Evolutionary conservation across 352 stramenopile species (phyloP).

Genomic region (Phytophthora pluvialis): DNA sequence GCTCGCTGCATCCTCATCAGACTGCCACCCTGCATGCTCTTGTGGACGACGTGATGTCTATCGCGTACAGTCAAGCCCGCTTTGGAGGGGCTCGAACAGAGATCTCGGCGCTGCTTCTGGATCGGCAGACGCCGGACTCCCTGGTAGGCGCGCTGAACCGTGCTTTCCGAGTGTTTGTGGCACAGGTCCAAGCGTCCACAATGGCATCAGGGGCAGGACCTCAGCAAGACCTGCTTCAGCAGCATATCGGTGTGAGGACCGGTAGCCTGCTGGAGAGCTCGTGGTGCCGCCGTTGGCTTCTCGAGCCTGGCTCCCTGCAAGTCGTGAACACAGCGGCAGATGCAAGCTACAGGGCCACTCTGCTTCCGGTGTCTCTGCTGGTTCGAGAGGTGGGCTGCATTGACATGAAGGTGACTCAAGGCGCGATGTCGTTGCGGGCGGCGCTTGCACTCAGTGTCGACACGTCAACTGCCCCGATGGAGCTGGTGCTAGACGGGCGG

Average conservation of each 20-base stretch:
- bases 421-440: slow-evolving; percentile 5
- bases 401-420: slow-evolving; percentile 6
- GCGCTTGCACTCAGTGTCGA: not conserved
- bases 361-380: not conserved
- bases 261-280: not conserved
- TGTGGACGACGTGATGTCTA: slow-evolving; percentile 38
- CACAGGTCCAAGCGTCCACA: slow-evolving; percentile 4
- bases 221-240: not conserved
- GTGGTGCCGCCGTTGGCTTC: slow-evolving; percentile 27
- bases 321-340: not conserved
- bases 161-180: slow-evolving; percentile 12
- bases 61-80: slow-evolving; percentile 24
- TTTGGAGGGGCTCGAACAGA: slow-evolving; percentile 19
- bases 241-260: not conserved
- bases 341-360: not conserved
- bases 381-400: slow-evolving; percentile 21
- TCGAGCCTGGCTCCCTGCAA: slow-evolving; percentile 23
- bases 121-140: not conserved
- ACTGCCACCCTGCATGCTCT: slow-evolving; percentile 11
- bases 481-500: slow-evolving; percentile 31
- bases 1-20: not conserved
- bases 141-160: not conserved
- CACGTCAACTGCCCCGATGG: slow-evolving; percentile 7
- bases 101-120: slow-evolving; percentile 14
- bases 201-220: not conserved